Base-by-base conservation (phyloP, 345 rosid species). In the Camelina sativa region DNA sequence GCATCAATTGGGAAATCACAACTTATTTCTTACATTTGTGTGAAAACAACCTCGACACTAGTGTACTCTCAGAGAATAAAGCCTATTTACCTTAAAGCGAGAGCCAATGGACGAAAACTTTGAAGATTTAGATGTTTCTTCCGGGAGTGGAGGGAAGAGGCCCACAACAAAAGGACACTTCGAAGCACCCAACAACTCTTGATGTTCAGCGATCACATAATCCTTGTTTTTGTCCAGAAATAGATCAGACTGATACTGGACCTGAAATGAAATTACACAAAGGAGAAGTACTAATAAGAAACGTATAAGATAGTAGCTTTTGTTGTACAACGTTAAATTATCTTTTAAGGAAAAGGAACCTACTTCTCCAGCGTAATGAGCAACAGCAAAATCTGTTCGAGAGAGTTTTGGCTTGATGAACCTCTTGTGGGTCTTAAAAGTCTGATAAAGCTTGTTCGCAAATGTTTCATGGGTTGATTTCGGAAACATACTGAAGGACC, bases 161-260 rank as follows among this genome's bases (percentile, higher is more conserved):
- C 96, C 91, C 4, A 91, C 88, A 0, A 93, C 98, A 54, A 93
- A 93, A 69, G 89, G 30, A 82, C 98, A 91, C 47, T 82, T 81
- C 61, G 98, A 91, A 66, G 85, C 87, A 62, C 86, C 65, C 82
- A 93, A 75, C 80, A 93, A 80, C 53, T 93, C 98, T 78, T 93
- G 98, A 80, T 93, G 96, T 80, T 91, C 98, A 1, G 96, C 86
- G 72, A 93, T 93, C 47, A 89, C 96, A 59, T 93, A 93, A 61
- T 91, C 98, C 79, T 93, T 93, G 92, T 93, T 93, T 79, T 93
- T 93, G 82, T 93, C 98, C 80, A 93, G 82, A 85, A 93, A 93
- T 25, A 88, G 90, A 65, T 93, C 96, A 55, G 98, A 93, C 73
- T 91, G 98, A 79, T 93, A 93, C 7, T 70, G 83, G 66, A 93